Conservation (phyloP, 2,329 filamentous ascomycete species). For the Ustulina deusta region DNA sequence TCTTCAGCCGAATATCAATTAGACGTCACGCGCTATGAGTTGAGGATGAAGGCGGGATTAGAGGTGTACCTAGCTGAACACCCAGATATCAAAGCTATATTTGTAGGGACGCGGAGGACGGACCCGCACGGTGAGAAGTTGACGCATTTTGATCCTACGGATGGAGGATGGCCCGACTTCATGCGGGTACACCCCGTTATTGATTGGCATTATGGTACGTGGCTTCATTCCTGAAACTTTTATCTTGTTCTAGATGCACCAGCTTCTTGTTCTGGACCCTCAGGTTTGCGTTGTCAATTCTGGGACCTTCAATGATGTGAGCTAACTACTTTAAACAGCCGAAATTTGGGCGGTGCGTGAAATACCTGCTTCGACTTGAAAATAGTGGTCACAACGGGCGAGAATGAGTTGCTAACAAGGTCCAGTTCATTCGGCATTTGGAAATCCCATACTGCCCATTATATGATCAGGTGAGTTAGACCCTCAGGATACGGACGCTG, state of each 20-base stretch:
- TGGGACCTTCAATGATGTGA: slow-evolving; percentile 7
- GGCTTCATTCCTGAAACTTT: neutral
- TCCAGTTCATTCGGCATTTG: slow-evolving; percentile 81
- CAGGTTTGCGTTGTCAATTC: neutral
- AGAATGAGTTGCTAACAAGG: slow-evolving; percentile 27
- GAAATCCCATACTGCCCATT: slow-evolving; percentile 85
- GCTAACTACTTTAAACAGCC: slow-evolving; percentile 33
- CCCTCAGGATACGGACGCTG: neutral
- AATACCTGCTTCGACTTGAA: neutral
- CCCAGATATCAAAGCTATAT: slow-evolving; percentile 77
- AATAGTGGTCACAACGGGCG: neutral
- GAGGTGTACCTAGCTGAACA: slow-evolving; percentile 77
- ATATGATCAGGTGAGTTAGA: slow-evolving; percentile 70
- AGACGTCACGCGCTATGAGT: slow-evolving; percentile 76
- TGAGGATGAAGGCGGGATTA: slow-evolving; percentile 82
- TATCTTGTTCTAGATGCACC: neutral
- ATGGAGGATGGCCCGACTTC: slow-evolving; percentile 89
- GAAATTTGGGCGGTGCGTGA: slow-evolving; percentile 42
- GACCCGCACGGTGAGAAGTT: slow-evolving; percentile 88
- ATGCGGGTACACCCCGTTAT: slow-evolving; percentile 96
- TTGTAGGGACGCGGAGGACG: slow-evolving; percentile 89
- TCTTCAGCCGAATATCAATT: slow-evolving; percentile 79
- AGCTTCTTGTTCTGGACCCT: neutral
- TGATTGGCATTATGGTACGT: slow-evolving; percentile 84
- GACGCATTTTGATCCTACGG: slow-evolving; percentile 87